phyloP scores from a whole-genome alignment of 2,329 filamentous ascomycete species.

The Arthrinium puccinioides region DNA sequence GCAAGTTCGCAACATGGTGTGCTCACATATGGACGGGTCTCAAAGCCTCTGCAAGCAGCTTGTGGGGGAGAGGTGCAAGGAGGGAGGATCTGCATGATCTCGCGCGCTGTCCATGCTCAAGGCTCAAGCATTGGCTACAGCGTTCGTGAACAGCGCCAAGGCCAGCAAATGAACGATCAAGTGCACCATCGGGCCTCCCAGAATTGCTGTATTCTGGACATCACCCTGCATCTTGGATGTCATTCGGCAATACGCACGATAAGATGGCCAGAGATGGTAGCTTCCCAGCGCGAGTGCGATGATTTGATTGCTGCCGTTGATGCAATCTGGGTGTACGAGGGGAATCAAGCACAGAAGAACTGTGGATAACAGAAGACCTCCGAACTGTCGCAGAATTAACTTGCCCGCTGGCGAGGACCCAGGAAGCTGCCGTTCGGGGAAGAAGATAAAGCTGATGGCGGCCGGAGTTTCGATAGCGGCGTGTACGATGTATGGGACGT shows the following conservation, averaged over 20 bases:
- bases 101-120: no score
- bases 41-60: no score
- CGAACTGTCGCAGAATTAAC: conserved; percentile 39
- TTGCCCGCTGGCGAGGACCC: conserved; percentile 28
- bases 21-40: no score
- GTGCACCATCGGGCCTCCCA: conserved; percentile 41
- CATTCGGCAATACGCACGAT: conserved; percentile 32
- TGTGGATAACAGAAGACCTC: conserved; percentile 37
- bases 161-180: conserved; percentile 32
- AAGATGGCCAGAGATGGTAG: conserved; percentile 42
- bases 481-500: conserved; percentile 33
- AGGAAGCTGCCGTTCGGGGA: conserved; percentile 33
- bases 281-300: conserved; percentile 34
- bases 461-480: conserved; percentile 32
- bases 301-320: conserved; percentile 24
- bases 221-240: conserved; percentile 9
- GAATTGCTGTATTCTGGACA: conserved; percentile 13
- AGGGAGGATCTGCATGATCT: no score
- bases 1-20: no score
- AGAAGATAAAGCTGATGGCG: conserved; percentile 36
- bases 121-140: no score
- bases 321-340: conserved; percentile 16
- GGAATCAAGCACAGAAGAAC: conserved; percentile 35
- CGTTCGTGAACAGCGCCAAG: conserved; percentile 28
- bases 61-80: no score